phyloP scores from a whole-genome alignment of 2,329 filamentous ascomycete species.

The Botrytis elliptica region DNA sequence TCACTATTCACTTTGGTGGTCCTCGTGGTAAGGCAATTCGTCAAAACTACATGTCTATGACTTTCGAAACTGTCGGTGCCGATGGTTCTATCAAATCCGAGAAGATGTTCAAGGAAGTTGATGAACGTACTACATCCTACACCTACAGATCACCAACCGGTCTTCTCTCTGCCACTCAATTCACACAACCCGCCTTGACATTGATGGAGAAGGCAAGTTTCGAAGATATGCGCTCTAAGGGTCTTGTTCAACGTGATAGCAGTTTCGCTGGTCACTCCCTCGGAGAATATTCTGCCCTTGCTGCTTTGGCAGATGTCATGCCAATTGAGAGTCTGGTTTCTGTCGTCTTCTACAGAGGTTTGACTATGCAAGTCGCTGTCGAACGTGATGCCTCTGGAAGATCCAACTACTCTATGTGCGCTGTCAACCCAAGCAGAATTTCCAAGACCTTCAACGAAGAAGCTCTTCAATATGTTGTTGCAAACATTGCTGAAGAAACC shows the following conservation, averaged over 20 bases:
- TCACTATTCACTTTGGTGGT: conserved; percentile 97
- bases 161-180: conserved; percentile 93
- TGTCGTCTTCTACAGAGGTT: conserved; percentile 96
- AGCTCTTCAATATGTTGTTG: conserved; percentile 93
- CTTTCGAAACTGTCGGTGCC: conserved; percentile 92
- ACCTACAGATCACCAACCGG: conserved; percentile 95
- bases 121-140: conserved; percentile 90
- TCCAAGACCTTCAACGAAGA: conserved; percentile 99
- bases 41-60: conserved; percentile 99
- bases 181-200: conserved; percentile 95
- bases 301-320: conserved; percentile 96
- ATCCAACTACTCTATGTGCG: conserved; percentile 99
- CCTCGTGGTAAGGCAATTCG: conserved; percentile 95
- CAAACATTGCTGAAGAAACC: conserved; percentile 90
- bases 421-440: conserved; percentile 96
- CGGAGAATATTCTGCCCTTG: conserved; percentile 95
- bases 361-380: conserved; percentile 99
- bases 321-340: conserved; percentile 98
- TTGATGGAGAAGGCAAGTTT: conserved; percentile 99
- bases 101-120: conserved; percentile 98
- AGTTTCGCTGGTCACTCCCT: conserved; percentile 97
- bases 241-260: conserved; percentile 91
- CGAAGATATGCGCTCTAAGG: conserved; percentile 97
- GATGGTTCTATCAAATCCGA: conserved; percentile 96
- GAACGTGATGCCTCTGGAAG: conserved; percentile 90